These are phyloP conservation scores for Lanmaoa pseudosensibilis DNA, from an alignment of 768 basidiomycete genomes.

Conservation along the genomic window DNA sequence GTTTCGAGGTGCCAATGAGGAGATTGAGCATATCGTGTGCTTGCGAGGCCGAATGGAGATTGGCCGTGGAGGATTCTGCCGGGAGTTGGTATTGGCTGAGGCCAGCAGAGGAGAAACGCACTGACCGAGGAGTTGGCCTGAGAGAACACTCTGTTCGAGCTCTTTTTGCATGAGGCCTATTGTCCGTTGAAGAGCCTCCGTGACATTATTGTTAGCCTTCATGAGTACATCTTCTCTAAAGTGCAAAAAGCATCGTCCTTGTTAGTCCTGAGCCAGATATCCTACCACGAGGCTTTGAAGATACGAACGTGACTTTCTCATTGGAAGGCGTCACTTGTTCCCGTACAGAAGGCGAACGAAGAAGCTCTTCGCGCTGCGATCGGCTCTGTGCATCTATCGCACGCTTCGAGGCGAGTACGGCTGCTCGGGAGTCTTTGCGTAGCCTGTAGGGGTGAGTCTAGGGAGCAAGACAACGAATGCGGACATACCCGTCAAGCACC, in stretches of 20 bases:
- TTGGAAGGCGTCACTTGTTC: slow-evolving; percentile 44
- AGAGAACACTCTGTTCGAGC: slow-evolving; percentile 84
- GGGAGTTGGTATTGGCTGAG: neutral
- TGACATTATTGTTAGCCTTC: slow-evolving; percentile 87
- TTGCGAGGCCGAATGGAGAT: slow-evolving; percentile 69
- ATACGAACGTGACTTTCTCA: slow-evolving; percentile 63
- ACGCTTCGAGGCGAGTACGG: slow-evolving; percentile 71
- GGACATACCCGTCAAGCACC: slow-evolving; percentile 52
- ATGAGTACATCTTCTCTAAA: slow-evolving; percentile 80
- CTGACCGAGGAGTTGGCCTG: slow-evolving; percentile 81
- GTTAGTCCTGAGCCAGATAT: neutral
- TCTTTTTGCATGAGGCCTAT: slow-evolving; percentile 87
- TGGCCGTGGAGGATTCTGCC: slow-evolving; percentile 74
- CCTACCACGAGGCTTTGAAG: neutral
- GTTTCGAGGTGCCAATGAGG: slow-evolving; percentile 76
- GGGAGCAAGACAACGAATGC: neutral
- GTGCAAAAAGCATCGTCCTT: neutral
- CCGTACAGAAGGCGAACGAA: slow-evolving; percentile 49
- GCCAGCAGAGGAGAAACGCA: neutral
- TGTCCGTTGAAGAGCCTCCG: slow-evolving; percentile 83
- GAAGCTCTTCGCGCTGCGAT: slow-evolving; percentile 69
- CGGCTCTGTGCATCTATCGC: slow-evolving; percentile 60
- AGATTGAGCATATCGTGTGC: slow-evolving; percentile 74
- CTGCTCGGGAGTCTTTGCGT: slow-evolving; percentile 62
- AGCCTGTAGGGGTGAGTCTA: slow-evolving; percentile 40